These are phyloP conservation scores for Colletotrichum magnum DNA, from an alignment of 2,329 filamentous ascomycete species.

Conservation along the genomic window DNA sequence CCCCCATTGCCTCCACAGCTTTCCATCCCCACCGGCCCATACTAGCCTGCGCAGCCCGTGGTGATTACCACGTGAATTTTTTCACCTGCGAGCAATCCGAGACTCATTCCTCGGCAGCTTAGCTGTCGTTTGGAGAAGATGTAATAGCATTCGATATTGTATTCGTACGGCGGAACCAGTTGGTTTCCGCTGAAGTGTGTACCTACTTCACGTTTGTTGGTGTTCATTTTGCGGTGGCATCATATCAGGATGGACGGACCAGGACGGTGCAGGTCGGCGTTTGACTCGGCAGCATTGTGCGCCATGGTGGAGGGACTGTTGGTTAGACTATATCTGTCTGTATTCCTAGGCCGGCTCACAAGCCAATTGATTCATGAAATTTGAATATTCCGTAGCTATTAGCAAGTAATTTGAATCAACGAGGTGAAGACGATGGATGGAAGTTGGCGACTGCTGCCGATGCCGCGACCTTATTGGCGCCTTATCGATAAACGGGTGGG, in stretches of 20 bases:
- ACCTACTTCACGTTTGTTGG: conserved; percentile 25
- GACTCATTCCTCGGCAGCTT: conserved; percentile 38
- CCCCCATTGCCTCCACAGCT: conserved; percentile 88
- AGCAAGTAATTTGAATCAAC: no score
- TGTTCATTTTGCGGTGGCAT: conserved; percentile 27
- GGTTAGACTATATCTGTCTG: conserved; percentile 17
- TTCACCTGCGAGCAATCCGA: conserved; percentile 77
- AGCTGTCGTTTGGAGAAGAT: conserved; percentile 15
- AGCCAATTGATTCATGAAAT: conserved; percentile 28
- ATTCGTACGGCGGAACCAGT: conserved; percentile 3
- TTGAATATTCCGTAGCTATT: neutral
- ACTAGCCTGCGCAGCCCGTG: conserved; percentile 87
- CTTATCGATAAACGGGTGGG: conserved; percentile 9
- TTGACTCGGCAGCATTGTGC: conserved; percentile 24
- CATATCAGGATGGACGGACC: conserved; percentile 20
- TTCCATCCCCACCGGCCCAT: conserved; percentile 97
- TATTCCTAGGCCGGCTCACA: conserved; percentile 10
- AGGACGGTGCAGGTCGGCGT: conserved; percentile 32
- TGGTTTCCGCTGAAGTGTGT: conserved; percentile 26
- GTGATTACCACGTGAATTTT: conserved; percentile 92
- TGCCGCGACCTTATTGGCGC: no score
- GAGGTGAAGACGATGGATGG: no score
- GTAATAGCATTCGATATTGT: conserved; percentile 13
- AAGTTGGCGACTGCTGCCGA: no score
- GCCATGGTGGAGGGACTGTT: conserved; percentile 14